Evolutionary conservation across 768 basidiomycete genomes (phyloP), one percentile per base, ranked within the genome.

Genomic region (Trametes maxima): DNA sequence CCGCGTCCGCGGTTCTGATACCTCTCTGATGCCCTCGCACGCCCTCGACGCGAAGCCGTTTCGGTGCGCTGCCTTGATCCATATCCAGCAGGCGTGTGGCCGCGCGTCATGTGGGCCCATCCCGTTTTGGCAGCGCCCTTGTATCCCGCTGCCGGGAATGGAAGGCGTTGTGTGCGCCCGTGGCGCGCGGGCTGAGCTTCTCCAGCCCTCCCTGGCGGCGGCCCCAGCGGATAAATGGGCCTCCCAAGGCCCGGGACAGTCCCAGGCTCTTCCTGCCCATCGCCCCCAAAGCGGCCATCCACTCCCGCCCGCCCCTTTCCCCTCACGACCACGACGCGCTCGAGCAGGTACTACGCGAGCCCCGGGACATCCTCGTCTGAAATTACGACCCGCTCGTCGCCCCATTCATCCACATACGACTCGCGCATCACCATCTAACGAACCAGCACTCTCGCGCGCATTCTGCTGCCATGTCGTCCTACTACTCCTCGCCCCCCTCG

Each of bases 401-500:
- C 36, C 17, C 37, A 39, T 11, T 43, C 19, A 37, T 25, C 50
- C 25, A 10, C 36, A n/a, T 37, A 47, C 21, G 45, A 47, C 35
- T 24, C 22, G 53, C 10, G n/a, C 46, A n/a, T 42, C 56, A 16
- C 24, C 13, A n/a, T 39, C 8, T n/a, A 35, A 14, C 54, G 24
- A 37, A 51, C 50, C 40, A 49, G 58, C 44, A 28, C 51, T 19
- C 54, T 47, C 21, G 24, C 33, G 52, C 39, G 3, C 46, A 45
- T 19, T 60, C 45, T 40, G 55, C 50, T 47, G 57, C 42, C 40
- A 75, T 74, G 74, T 67, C 73, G 13, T 73, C 72, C 51, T 70
- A 73, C 65, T 63, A 64, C 65, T 59, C 66, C 53, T 64, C 67
- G 33, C 62, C 65, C 5, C 69, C 74, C 5, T 63, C 68, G n/a